A percentile compares a stretch with the other conserved stretches of the same genome.
Conservation (phyloP, 306 rosid genomes). For the Neltuma alba region DNA sequence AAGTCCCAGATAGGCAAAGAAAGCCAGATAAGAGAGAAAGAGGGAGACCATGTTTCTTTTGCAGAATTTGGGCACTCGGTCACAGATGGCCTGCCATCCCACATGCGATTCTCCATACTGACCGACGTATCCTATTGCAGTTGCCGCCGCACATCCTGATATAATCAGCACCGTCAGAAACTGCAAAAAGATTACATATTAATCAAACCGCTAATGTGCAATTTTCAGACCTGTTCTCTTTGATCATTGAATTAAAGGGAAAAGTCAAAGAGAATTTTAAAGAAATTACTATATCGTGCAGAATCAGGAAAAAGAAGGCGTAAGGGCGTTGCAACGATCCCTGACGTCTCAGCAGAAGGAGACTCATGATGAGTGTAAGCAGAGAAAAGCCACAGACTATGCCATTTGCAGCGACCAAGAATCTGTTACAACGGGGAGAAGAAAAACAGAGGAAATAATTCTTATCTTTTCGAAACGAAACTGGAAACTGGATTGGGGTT, state of each 20-base stretch:
- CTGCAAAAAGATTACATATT: conserved; percentile 31
- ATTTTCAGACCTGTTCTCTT: neutral
- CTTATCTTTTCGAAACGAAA: neutral
- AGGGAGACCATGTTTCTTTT: conserved; percentile 41
- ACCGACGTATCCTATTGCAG: conserved; percentile 68
- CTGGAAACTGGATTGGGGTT: conserved; percentile 19
- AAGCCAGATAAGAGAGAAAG: conserved; percentile 57
- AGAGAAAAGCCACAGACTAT: conserved; percentile 51
- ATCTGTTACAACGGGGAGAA: conserved; percentile 39
- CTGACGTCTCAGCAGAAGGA: conserved; percentile 33
- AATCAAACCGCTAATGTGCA: neutral
- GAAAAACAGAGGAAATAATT: neutral
- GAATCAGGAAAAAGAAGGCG: conserved; percentile 45
- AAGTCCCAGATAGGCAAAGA: conserved; percentile 57
- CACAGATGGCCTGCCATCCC: conserved; percentile 61
- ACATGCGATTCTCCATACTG: conserved; percentile 56
- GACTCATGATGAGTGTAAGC: conserved; percentile 36
- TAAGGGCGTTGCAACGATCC: conserved; percentile 20
- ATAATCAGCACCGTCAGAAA: conserved; percentile 55
- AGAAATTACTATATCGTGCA: conserved; percentile 56
- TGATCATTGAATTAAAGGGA: neutral
- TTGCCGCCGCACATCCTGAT: conserved; percentile 74
- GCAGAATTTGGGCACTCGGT: conserved; percentile 61
- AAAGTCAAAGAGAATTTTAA: neutral
- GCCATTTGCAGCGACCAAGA: conserved; percentile 59